phyloP scores from a whole-genome alignment of 2,329 filamentous ascomycete species.

The Aphanoascus verrucosus region DNA sequence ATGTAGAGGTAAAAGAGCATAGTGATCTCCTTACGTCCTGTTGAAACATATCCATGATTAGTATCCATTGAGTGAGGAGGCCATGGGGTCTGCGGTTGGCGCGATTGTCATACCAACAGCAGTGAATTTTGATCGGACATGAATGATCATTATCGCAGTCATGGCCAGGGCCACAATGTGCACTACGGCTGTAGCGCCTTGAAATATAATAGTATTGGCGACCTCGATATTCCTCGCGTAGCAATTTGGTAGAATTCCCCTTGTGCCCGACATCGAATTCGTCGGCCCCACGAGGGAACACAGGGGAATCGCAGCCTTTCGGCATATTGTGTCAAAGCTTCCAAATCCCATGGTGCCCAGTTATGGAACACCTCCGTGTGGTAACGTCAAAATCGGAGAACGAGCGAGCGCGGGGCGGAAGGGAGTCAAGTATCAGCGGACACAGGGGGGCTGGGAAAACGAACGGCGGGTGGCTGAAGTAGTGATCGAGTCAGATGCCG shows the following conservation, averaged over 20 bases:
- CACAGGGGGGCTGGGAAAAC: neutral
- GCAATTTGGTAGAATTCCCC: constrained; percentile 79
- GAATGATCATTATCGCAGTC: constrained; percentile 95
- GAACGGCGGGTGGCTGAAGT: neutral
- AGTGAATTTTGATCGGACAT: constrained; percentile 94
- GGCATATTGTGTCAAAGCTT: constrained; percentile 79
- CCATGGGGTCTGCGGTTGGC: neutral
- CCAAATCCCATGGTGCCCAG: constrained; percentile 68
- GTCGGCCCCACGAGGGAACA: constrained; percentile 70
- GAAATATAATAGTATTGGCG: constrained; percentile 97
- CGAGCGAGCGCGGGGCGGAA: constrained; percentile 12
- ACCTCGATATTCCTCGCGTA: constrained; percentile 91
- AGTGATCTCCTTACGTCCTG: constrained; percentile 60
- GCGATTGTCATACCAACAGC: constrained; percentile 62
- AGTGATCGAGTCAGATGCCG: neutral
- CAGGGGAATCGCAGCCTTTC: constrained; percentile 71
- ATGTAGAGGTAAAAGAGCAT: constrained; percentile 98
- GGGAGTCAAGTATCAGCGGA: neutral
- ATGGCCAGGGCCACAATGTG: constrained; percentile 85
- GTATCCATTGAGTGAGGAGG: neutral
- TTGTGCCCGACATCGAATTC: constrained; percentile 50
- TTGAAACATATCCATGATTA: constrained; percentile 7
- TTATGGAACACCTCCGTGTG: neutral
- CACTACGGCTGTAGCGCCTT: constrained; percentile 80
- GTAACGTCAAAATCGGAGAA: constrained; percentile 12